Evolutionary conservation across 2,329 filamentous ascomycete genomes (phyloP).

Genomic region (Sclerotinia borealis): DNA sequence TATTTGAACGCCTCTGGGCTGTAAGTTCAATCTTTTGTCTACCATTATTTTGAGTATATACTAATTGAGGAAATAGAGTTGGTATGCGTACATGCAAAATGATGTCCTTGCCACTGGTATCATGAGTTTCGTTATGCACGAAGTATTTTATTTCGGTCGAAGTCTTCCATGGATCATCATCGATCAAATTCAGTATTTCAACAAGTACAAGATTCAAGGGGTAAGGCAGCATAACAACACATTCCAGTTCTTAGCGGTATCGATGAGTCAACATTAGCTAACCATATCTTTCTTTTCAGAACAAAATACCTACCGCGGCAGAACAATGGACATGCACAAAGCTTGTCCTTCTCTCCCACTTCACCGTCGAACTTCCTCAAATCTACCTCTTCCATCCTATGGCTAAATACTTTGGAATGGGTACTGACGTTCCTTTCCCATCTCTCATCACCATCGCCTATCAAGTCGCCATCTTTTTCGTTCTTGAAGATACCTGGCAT

Average conservation of each 20-base stretch:
- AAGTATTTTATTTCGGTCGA: constrained; percentile 89
- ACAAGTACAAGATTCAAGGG: constrained; percentile 89
- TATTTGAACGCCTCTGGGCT: constrained; percentile 84
- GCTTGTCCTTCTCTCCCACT: constrained; percentile 89
- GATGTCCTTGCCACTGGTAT: constrained; percentile 94
- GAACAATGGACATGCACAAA: constrained; percentile 94
- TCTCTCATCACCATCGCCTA: constrained; percentile 76
- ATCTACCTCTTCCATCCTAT: constrained; percentile 99
- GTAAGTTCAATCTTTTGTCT: constrained; percentile 40
- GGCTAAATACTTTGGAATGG: constrained; percentile 85
- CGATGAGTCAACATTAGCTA: neutral
- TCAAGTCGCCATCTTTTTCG: constrained; percentile 91
- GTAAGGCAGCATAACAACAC: neutral
- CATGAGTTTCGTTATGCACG: constrained; percentile 95
- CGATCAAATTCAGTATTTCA: constrained; percentile 79
- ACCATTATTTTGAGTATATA: neutral
- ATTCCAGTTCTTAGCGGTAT: neutral
- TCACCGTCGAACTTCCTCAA: constrained; percentile 96
- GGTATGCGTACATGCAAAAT: constrained; percentile 98
- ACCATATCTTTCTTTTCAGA: constrained; percentile 4
- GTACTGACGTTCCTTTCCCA: constrained; percentile 85
- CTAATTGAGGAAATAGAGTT: constrained; percentile 47
- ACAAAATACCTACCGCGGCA: constrained; percentile 80
- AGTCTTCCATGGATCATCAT: constrained; percentile 85
- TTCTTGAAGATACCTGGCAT: constrained; percentile 96